A percentile compares a stretch with the other conserved stretches of the same genome.
phyloP scores from a whole-genome alignment of 768 basidiomycete species.

The Suillus variegatus region DNA sequence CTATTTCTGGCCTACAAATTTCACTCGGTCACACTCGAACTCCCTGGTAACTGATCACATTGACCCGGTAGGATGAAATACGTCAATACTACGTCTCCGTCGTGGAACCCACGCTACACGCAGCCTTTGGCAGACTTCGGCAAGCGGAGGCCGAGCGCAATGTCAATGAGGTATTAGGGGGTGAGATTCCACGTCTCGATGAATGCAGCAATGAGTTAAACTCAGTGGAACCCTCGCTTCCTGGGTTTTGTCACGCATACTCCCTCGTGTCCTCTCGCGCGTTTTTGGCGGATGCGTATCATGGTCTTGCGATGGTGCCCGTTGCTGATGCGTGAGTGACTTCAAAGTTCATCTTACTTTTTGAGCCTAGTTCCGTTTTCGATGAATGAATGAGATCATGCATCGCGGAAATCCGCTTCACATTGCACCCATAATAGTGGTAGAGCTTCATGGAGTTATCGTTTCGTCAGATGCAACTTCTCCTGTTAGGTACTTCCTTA shows the following conservation, averaged over 20 bases:
- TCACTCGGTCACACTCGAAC: slow-evolving; percentile 8
- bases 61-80: slow-evolving; percentile 32
- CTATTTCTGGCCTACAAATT: slow-evolving; percentile 7
- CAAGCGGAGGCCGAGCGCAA: slow-evolving; percentile 3
- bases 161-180: background rate
- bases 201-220: slow-evolving; percentile 5
- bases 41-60: slow-evolving; percentile 20
- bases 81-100: slow-evolving; percentile 32
- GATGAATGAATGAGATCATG: background rate
- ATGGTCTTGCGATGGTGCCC: slow-evolving; percentile 81
- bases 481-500: background rate
- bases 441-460: background rate
- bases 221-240: slow-evolving; percentile 20
- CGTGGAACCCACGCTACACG: slow-evolving; percentile 32
- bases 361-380: background rate
- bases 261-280: slow-evolving; percentile 78
- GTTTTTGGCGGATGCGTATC: slow-evolving; percentile 82
- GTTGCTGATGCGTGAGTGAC: slow-evolving; percentile 75
- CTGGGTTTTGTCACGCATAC: slow-evolving; percentile 39
- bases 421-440: background rate
- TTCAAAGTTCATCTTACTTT: background rate
- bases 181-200: slow-evolving; percentile 5
- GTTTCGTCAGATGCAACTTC: background rate
- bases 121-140: slow-evolving; percentile 12
- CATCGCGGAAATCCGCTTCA: background rate